Percentiles rank a stretch among this genome's conserved stretches.
Evolutionary conservation across 176 grass and related monocot genomes (phyloP).

Genomic region (Pontederia crassipes): DNA sequence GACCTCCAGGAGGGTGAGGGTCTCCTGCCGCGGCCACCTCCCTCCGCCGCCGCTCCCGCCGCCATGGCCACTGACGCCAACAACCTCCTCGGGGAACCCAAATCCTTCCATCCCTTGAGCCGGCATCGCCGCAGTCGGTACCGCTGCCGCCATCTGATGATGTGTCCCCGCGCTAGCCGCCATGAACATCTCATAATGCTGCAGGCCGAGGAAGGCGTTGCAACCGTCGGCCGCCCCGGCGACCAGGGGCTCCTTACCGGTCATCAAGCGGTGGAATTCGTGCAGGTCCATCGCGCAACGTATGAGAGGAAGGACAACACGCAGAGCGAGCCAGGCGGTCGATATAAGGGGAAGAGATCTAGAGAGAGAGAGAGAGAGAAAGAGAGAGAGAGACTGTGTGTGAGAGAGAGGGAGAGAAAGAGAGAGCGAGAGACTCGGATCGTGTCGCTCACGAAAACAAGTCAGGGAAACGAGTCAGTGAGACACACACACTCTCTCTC

Average conservation of each 20-base stretch:
- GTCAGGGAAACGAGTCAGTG: not conserved
- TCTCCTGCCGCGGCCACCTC: slow-evolving; percentile 79
- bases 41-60: not conserved
- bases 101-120: not conserved
- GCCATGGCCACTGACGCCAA: not conserved
- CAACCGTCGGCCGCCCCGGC: not conserved
- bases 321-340: not conserved
- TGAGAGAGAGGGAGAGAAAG: not conserved
- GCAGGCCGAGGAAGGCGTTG: not conserved
- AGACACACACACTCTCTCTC: too few relatives aligned
- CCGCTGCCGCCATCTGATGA: not conserved
- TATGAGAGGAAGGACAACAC: not conserved
- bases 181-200: not conserved
- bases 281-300: slow-evolving; percentile 8
- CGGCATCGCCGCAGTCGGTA: not conserved
- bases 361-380: not conserved
- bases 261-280: not conserved
- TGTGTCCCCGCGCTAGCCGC: too few relatives aligned
- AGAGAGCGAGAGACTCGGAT: slow-evolving; percentile 31
- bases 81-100: not conserved
- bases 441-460: slow-evolving; percentile 23
- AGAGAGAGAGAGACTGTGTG: not conserved
- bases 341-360: not conserved
- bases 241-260: not conserved
- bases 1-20: slow-evolving; percentile 74